Percentiles rank a stretch among this genome's conserved stretches.
Evolutionary conservation across 108 stramenopile genomes (phyloP).

Genomic region (Skeletonema marinoi): DNA sequence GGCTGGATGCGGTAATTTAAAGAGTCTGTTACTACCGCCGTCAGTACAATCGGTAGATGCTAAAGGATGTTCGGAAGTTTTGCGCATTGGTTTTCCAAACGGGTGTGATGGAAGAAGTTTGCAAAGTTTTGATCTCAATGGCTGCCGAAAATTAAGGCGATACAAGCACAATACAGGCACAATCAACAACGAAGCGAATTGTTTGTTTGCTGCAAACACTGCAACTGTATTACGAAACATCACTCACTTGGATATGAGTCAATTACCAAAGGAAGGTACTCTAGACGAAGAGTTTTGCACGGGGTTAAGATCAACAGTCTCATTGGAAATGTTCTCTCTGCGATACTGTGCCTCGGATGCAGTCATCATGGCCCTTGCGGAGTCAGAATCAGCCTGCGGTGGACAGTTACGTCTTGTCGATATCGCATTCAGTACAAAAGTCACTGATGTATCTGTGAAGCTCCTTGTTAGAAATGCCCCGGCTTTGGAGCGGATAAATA

Average conservation of each 20-base stretch:
- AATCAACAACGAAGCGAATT: not conserved
- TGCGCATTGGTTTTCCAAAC: not conserved
- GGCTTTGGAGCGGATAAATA: slow-evolving; percentile 8
- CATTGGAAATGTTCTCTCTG: slow-evolving; percentile 4
- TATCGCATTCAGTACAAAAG: slow-evolving; percentile 9
- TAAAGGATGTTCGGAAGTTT: not conserved
- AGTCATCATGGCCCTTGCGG: slow-evolving; percentile 9
- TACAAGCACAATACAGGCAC: not conserved
- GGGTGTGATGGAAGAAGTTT: slow-evolving; percentile 3
- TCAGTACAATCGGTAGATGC: not conserved
- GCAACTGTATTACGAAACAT: not conserved
- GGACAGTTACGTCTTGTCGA: slow-evolving; percentile 8
- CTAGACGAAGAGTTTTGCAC: slow-evolving; percentile 6
- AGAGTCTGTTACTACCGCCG: not conserved
- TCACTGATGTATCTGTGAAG: slow-evolving; percentile 5
- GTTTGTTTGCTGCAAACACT: not conserved
- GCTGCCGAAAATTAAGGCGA: not conserved
- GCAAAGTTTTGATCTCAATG: not conserved
- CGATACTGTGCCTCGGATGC: slow-evolving; percentile 7
- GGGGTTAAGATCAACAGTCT: not conserved
- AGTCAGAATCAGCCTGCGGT: slow-evolving; percentile 1
- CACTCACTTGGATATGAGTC: slow-evolving; percentile 2
- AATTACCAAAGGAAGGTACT: not conserved
- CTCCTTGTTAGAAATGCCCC: not conserved
- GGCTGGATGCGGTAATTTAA: not conserved